Evolutionary conservation across 208 protist species (phyloP), one percentile per base, ranked within the genome.

Genomic region (Crithidia bombi): DNA sequence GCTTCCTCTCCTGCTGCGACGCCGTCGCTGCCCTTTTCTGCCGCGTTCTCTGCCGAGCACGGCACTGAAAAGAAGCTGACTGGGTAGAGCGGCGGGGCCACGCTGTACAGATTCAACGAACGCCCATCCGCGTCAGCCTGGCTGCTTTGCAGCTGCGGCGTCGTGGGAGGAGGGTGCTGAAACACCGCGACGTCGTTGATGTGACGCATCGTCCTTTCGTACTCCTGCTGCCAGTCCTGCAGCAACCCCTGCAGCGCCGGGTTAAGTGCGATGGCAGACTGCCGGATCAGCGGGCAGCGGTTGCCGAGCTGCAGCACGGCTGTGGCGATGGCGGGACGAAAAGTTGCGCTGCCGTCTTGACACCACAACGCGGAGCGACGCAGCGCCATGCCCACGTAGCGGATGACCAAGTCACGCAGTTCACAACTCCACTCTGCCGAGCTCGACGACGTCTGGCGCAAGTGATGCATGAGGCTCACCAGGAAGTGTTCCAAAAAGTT

Each of bases 291-390:
- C 21, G 61, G 61, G 43, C 32, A 68, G 26, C 17, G 17, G 10
- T 33, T 17, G n/a, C 23, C 47, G 33, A 63, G 59, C 52, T 68
- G 59, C 30, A 63, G 51, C 19, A 75, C 5, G 0, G 51, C 47
- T 30, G 28, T 51, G 1, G 69, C 59, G 38, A 75, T 30, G 28
- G 41, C 52, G 19, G 61, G 35, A n/a, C 65, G 41, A 17, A 75
- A 46, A 17, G 61, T 43, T 17, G 17, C 17, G 61, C 61, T 50
- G 33, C 61, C 69, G 4, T 62, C 36, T 11, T 75, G 52, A 17
- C 81, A 87, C 82, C 82, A 87, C 30, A 46, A 25, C n/a, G 69
- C n/a, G 12, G 82, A 36, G 4, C 78, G 77, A 17, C 54, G 41
- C 44, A 75, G 38, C 5, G 52, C 33, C 44, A 87, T 79, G 33